Evolutionary conservation across 257 asterid genomes (phyloP), one percentile per base, ranked within the genome.

Genomic region (Eucommia ulmoides): DNA sequence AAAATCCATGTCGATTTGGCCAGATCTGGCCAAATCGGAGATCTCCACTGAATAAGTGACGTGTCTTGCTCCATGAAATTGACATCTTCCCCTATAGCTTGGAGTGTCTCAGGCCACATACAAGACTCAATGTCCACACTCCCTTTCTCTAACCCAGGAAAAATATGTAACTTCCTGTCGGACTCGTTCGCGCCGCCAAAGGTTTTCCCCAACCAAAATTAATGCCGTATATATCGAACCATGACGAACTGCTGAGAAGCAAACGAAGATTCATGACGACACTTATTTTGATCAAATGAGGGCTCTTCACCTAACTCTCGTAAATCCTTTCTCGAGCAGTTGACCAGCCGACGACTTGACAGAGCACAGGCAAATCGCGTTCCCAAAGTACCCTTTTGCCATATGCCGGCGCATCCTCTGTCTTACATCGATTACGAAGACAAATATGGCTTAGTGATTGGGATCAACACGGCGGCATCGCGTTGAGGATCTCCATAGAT

Each of bases 31-130:
- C n/a, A n/a, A n/a, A n/a, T n/a, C n/a, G n/a, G n/a, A n/a, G n/a
- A n/a, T n/a, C n/a, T n/a, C n/a, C n/a, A n/a, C n/a, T n/a, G n/a
- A n/a, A n/a, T n/a, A n/a, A n/a, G n/a, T n/a, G n/a, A n/a, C n/a
- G n/a, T n/a, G n/a, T n/a, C n/a, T n/a, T n/a, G n/a, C n/a, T n/a
- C 66, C 76, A 78, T 57, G 68, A 76, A 73, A 38, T 73, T 77
- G 3, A 22, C 56, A 55, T 71, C 78, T 35, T 60, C 50, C 10
- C 4, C 61, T 49, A 76, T 50, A 0, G 73, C 71, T 48, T 50
- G 24, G 25, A 79, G 22, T 2, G 69, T 75, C 1, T 67, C 67
- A 14, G 52, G 45, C 15, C 20, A 1, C 58, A 68, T 41, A 51
- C 83, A 80, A 23, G 50, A 65, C 49, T 71, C 80, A 25, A 80